Conservation (phyloP, 2,329 filamentous ascomycete species). For the Claviceps citrina region DNA sequence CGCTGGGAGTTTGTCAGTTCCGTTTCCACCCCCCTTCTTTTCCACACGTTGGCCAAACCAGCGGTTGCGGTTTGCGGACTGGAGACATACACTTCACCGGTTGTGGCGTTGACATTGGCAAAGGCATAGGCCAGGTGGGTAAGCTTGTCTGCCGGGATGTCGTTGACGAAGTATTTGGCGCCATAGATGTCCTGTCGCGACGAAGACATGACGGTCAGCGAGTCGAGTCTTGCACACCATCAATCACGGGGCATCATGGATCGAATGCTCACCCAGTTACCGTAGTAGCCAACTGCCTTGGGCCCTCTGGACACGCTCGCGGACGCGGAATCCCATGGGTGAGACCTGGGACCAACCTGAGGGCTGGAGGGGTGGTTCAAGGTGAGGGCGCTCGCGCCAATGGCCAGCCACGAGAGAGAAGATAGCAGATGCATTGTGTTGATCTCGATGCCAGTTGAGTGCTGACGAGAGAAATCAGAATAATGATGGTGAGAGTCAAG, state of each 20-base stretch:
- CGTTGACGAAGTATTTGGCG: slow-evolving; percentile 53
- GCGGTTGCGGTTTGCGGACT: too few species aligned
- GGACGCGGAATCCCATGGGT: too few species aligned
- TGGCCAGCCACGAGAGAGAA: slow-evolving; percentile 1
- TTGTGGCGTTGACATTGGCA: slow-evolving; percentile 24
- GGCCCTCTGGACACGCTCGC: neutral
- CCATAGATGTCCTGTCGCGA: slow-evolving; percentile 47
- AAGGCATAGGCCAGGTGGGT: slow-evolving; percentile 58
- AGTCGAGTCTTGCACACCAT: too few species aligned
- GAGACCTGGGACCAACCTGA: neutral
- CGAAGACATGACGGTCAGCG: neutral
- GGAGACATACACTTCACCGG: neutral
- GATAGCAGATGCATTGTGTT: slow-evolving; percentile 1
- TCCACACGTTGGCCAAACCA: too few species aligned
- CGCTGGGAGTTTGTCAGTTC: slow-evolving; percentile 8
- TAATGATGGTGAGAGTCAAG: neutral
- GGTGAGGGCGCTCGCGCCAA: neutral
- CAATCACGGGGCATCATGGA: too few species aligned
- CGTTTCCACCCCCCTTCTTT: too few species aligned
- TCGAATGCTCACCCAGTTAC: neutral
- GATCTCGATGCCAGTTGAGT: neutral
- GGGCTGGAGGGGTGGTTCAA: neutral
- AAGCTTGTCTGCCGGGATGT: slow-evolving; percentile 50
- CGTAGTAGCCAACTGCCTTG: neutral
- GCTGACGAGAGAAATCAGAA: neutral